A percentile compares a stretch with the other conserved stretches of the same genome.
These are phyloP conservation scores for Puya raimondii DNA, from an alignment of 176 grass and related monocot genomes.

Conservation along the genomic window DNA sequence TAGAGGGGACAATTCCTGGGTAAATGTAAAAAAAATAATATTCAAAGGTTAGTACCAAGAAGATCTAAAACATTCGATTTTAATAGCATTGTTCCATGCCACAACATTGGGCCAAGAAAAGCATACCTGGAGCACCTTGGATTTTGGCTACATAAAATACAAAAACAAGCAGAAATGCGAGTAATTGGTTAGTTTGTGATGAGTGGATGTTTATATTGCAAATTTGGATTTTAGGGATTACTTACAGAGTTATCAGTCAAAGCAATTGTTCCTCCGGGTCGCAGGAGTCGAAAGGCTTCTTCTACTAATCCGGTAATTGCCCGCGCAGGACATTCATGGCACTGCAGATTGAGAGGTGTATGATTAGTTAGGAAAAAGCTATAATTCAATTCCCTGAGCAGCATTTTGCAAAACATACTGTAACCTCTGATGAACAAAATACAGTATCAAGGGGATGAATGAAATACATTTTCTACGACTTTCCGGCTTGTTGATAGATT, in stretches of 20 bases:
- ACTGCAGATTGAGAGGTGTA: constrained; percentile 41
- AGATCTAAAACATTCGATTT: neutral
- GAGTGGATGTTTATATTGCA: constrained; percentile 6
- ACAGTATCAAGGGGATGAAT: neutral
- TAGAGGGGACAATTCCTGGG: constrained; percentile 68
- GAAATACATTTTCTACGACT: neutral
- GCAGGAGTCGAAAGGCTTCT: constrained; percentile 60
- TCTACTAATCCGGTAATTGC: constrained; percentile 50
- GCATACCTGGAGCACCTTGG: constrained; percentile 77
- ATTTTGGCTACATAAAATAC: constrained; percentile 44
- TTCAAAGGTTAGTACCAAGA: neutral
- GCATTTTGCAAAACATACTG: constrained; percentile 4
- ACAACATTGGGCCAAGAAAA: neutral
- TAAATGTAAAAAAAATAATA: neutral
- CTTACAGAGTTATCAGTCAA: constrained; percentile 79
- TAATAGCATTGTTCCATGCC: neutral
- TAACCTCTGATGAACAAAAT: neutral
- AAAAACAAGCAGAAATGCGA: constrained; percentile 15
- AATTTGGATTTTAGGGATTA: neutral
- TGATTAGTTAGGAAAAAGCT: neutral
- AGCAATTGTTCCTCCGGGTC: constrained; percentile 62
- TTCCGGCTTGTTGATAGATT: neutral
- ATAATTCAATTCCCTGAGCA: neutral
- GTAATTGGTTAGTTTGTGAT: neutral
- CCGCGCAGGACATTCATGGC: constrained; percentile 72